Conservation (phyloP, 371 early-diverging fungal species). For the Mucor irregularis region DNA sequence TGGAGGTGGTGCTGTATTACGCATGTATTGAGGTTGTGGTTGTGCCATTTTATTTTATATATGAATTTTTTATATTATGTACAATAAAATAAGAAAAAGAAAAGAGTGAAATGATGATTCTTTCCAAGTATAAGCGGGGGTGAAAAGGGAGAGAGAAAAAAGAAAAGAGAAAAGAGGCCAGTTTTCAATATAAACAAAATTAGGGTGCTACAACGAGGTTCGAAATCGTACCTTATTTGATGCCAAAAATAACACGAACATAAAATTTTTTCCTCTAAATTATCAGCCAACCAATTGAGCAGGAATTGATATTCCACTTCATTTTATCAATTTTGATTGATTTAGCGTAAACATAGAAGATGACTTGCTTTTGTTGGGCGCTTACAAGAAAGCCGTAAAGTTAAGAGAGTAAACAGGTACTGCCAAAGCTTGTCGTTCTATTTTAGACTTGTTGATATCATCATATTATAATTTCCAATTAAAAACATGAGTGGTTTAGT, state of each 20-base stretch:
- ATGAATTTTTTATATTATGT: not conserved
- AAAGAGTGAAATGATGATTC: slow-evolving; percentile 3
- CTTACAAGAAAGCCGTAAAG: too few relatives aligned
- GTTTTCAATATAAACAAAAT: slow-evolving; percentile 28
- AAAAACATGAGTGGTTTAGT: too few relatives aligned
- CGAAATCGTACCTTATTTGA: slow-evolving; percentile 3
- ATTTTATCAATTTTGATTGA: too few relatives aligned
- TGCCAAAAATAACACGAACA: not conserved
- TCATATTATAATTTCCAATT: too few relatives aligned
- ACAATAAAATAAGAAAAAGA: not conserved
- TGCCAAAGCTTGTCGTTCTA: too few relatives aligned
- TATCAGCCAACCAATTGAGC: not conserved
- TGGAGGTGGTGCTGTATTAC: slow-evolving; percentile 9
- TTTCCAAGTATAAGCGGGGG: too few relatives aligned
- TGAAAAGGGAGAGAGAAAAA: slow-evolving; percentile 8
- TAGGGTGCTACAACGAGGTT: slow-evolving; percentile 25
- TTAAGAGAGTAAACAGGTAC: too few relatives aligned
- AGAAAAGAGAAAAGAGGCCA: not conserved
- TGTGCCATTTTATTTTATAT: slow-evolving; percentile 20
- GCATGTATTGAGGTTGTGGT: slow-evolving; percentile 13
- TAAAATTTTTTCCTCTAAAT: not conserved
- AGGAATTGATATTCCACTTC: not conserved
- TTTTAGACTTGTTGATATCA: too few relatives aligned
- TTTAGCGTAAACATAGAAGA: too few relatives aligned
- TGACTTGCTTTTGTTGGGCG: too few relatives aligned